phyloP scores from a whole-genome alignment of 805 yeast species.

The Schwanniomyces occidentalis region DNA sequence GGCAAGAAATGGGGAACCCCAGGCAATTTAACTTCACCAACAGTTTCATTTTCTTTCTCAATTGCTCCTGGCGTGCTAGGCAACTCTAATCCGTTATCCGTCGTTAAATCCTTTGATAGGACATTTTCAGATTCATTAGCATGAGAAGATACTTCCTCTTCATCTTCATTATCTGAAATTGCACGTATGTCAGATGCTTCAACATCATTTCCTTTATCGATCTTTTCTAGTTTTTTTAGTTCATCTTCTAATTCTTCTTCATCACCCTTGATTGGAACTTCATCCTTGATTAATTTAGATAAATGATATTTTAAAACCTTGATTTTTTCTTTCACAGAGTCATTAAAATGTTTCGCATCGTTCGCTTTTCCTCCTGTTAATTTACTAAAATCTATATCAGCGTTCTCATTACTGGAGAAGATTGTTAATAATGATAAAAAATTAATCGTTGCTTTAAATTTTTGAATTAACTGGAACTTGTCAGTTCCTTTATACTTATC shows the following conservation, averaged over 20 bases:
- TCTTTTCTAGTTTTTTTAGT: conserved; percentile 22
- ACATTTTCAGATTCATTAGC: background rate
- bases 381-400: conserved; percentile 29
- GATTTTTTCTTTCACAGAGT: conserved; percentile 30
- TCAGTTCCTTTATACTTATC: conserved; percentile 21
- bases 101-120: too few species aligned
- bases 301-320: conserved; percentile 40
- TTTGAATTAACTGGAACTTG: conserved; percentile 28
- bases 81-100: background rate
- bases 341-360: conserved; percentile 22
- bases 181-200: background rate
- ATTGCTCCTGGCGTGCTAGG: conserved; percentile 3
- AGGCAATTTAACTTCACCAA: conserved; percentile 24
- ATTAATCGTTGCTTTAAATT: conserved; percentile 36
- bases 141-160: background rate
- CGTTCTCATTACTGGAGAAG: conserved; percentile 23
- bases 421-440: conserved; percentile 31
- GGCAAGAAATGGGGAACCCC: conserved; percentile 41
- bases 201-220: conserved; percentile 2
- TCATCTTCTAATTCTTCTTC: conserved; percentile 29
- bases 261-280: conserved; percentile 25
- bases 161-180: background rate
- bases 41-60: conserved; percentile 11
- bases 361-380: conserved; percentile 35
- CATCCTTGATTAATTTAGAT: conserved; percentile 38